These are phyloP conservation scores for Phytophthora cactorum DNA, from an alignment of 352 stramenopile species.

Conservation along the genomic window DNA sequence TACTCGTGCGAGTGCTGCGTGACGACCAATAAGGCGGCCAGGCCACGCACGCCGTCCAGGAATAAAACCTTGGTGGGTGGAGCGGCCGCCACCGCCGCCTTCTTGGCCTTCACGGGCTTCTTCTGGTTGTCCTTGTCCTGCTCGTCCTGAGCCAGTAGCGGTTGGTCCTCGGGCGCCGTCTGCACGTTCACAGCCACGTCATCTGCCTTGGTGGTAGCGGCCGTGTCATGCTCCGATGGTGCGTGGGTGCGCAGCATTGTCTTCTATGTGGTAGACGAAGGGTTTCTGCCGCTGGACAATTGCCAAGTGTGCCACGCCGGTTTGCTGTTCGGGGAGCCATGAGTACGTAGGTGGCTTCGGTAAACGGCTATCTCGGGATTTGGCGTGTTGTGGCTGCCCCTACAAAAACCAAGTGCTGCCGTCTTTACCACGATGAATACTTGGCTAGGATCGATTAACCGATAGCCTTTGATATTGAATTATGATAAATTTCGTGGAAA, in stretches of 20 bases:
- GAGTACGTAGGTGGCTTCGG: conserved; percentile 17
- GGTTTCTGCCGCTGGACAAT: conserved; percentile 6
- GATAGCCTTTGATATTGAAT: too few relatives aligned
- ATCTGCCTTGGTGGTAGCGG: not conserved
- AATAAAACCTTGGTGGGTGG: conserved; percentile 42
- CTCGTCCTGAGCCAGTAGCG: conserved; percentile 23
- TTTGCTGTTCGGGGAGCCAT: conserved; percentile 28
- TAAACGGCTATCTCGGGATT: conserved; percentile 11
- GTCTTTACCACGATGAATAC: conserved; percentile 5
- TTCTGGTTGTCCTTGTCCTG: conserved; percentile 30
- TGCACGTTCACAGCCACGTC: conserved; percentile 24
- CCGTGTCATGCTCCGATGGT: conserved; percentile 8
- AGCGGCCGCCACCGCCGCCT: conserved; percentile 16
- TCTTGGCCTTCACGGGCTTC: conserved; percentile 32
- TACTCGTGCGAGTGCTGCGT: conserved; percentile 46
- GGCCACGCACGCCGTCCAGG: conserved; percentile 42
- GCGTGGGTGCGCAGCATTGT: conserved; percentile 25
- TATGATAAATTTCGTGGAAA: too few relatives aligned
- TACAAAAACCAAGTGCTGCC: conserved; percentile 14
- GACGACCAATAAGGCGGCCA: conserved; percentile 39
- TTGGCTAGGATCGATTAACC: too few relatives aligned
- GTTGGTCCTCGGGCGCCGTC: conserved; percentile 18
- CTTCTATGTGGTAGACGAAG: not conserved
- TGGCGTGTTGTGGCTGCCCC: conserved; percentile 12
- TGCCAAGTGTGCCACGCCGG: conserved; percentile 14